Evolutionary conservation across 495 filamentous ascomycete genomes (phyloP), one percentile per base, ranked within the genome.

Genomic region (Penicillium paradoxum): DNA sequence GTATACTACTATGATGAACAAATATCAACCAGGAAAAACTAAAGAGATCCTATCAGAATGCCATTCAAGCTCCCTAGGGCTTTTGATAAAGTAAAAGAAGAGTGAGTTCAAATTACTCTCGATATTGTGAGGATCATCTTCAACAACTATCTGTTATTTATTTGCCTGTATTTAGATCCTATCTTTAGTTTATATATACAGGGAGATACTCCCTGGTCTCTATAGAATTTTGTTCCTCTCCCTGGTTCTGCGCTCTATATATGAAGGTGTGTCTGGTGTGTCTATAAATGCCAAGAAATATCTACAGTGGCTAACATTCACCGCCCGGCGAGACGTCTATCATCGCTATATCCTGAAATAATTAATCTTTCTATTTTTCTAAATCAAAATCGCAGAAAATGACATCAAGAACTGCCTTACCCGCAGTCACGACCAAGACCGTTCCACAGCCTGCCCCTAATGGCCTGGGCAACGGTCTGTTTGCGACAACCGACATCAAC

Each of bases 401-500:
- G 62, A 54, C 64, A 10, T 44, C 49, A 22, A 39, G 53, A 34
- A 55, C 29, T 44, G 18, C 51, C 14, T 50, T 61, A 5, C 64
- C 61, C 14, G 62, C 55, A 22, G 58, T 68, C 11, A 47, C 53
- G 3, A 65, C 66, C 6, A 73, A 62, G 45, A 66, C 71, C 11
- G 58, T 47, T 3, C 57, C 68, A 1, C 55, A 60, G 11, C 49
- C 56, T 37, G 60, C 68, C 14, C 58, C 64, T 0, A 54, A 60
- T 58, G 69, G 65, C 34, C 61, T 72, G 59, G 73, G 73, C 19
- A 70, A 60, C 41, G 74, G 74, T 10, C 61, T 79, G 8, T 77
- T 75, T 49, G 72, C 76, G 7, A 64, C 59, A 0, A 43, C 64
- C 15, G 58, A 65, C 11, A 61, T 78, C 42, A 54, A 58, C 11